Conservation (phyloP, 2,329 filamentous ascomycete genomes). For the Beauveria varroae region DNA sequence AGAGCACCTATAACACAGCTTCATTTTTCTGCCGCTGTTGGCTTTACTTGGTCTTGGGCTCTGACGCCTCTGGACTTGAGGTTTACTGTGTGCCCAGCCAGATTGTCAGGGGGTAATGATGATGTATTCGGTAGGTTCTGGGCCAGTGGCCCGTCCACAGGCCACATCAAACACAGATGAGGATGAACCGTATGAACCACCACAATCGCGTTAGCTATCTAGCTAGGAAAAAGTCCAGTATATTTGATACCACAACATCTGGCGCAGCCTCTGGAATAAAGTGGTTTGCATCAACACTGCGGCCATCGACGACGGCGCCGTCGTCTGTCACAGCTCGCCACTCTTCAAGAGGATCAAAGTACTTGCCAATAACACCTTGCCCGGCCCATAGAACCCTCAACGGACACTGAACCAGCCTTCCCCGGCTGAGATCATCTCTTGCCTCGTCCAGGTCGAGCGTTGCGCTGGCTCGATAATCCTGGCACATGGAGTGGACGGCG, state of each 20-base stretch:
- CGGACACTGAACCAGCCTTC: slow-evolving; percentile 33
- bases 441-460: slow-evolving; percentile 40
- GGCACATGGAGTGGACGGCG: slow-evolving; percentile 41
- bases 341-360: slow-evolving; percentile 34
- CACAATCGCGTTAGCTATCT: neutral
- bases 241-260: slow-evolving; percentile 15
- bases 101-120: too few species aligned
- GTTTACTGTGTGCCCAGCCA: too few species aligned
- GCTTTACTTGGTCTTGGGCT: too few species aligned
- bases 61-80: too few species aligned
- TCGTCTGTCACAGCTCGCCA: slow-evolving; percentile 34
- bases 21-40: too few species aligned
- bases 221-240: neutral
- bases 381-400: slow-evolving; percentile 39
- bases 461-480: slow-evolving; percentile 45
- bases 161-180: too few species aligned
- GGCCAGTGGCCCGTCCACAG: too few species aligned
- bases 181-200: too few species aligned
- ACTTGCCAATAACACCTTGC: slow-evolving; percentile 33
- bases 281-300: slow-evolving; percentile 32
- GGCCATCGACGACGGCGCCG: slow-evolving; percentile 23
- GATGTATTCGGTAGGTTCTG: too few species aligned
- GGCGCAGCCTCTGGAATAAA: slow-evolving; percentile 40
- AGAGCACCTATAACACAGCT: too few species aligned
- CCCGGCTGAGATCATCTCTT: slow-evolving; percentile 29